phyloP scores from a whole-genome alignment of 2,329 filamentous ascomycete species.

The Hypomyces perniciosus region DNA sequence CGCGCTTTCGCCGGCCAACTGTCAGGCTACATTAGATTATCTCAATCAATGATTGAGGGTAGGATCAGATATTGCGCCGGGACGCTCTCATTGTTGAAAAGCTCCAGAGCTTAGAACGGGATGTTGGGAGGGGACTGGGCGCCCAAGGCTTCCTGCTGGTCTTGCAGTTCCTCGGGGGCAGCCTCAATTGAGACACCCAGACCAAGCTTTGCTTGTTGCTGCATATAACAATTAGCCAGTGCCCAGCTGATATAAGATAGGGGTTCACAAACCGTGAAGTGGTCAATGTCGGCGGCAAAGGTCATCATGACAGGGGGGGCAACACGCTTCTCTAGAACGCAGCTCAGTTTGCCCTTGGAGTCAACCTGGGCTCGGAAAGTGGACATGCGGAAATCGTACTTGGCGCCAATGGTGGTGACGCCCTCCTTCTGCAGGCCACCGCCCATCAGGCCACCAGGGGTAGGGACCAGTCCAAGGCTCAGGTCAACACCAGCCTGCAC shows the following conservation, averaged over 20 bases:
- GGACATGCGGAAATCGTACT: conserved; percentile 96
- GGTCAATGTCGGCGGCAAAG: conserved; percentile 94
- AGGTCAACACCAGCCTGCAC: conserved; percentile 95
- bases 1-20: conserved; percentile 18
- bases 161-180: conserved; percentile 76
- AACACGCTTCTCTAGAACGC: conserved; percentile 90
- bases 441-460: conserved; percentile 66
- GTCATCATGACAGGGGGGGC: conserved; percentile 88
- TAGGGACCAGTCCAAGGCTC: conserved; percentile 73
- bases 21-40: conserved; percentile 24
- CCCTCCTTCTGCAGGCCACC: conserved; percentile 76
- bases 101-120: conserved; percentile 50
- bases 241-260: background rate
- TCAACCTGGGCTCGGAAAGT: conserved; percentile 96
- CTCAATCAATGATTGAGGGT: conserved; percentile 17
- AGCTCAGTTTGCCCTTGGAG: conserved; percentile 88
- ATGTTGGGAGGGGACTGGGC: conserved; percentile 50
- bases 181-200: conserved; percentile 89
- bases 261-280: conserved; percentile 68
- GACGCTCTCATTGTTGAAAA: conserved; percentile 14
- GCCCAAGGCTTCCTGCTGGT: conserved; percentile 64
- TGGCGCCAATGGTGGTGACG: conserved; percentile 83
- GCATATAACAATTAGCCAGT: conserved; percentile 11
- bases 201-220: conserved; percentile 95
- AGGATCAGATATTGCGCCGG: conserved; percentile 16